Evolutionary conservation across 805 yeast genomes (phyloP), one percentile per base, ranked within the genome.

Genomic region (Sugiyamaella smithiae): DNA sequence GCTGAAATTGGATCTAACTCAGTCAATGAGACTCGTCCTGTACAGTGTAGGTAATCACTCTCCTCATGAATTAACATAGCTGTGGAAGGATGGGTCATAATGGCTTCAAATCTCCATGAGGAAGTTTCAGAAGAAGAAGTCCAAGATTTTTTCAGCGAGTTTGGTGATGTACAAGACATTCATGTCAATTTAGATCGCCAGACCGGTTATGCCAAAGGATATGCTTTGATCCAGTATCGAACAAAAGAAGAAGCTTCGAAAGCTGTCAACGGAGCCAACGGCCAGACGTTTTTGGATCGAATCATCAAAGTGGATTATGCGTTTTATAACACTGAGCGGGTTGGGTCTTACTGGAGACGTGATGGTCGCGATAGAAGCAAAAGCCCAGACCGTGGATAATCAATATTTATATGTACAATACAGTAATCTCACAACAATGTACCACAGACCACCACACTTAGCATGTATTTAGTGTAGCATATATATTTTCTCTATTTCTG

Each of bases 61-160:
- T 29, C 16, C 8, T 4, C 4, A 29, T n/a, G 33, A 6, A 29
- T 29, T 6, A 16, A 29, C 14, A 3, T 29, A 14, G 17, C 75
- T 3, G 56, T 71, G 14, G 76, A 72, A 52, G 79, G 77, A 11
- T 74, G 72, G 63, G 66, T 73, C 5, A 23, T 74, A 1, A 58
- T 73, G 2, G 71, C 65, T 5, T 61, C 68, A 0, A 71, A 71
- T 31, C 45, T 74, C 14, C 76, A 75, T 47, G 74, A 71, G 31
- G 79, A 74, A 55, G 69, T 72, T 1, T 56, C 73, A 6, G 79
- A 75, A 44, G 78, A 73, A 42, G 75, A 71, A 24, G 50, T 73
- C 1, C 50, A 52, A 3, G 78, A 75, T 53, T 58, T 62, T 28
- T 71, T 74, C 52, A 62, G 69, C 28, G 77, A 74, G 22, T 71